Evolutionary conservation across 2,329 filamentous ascomycete species (phyloP).

Genomic region (Trichoderma sp.): DNA sequence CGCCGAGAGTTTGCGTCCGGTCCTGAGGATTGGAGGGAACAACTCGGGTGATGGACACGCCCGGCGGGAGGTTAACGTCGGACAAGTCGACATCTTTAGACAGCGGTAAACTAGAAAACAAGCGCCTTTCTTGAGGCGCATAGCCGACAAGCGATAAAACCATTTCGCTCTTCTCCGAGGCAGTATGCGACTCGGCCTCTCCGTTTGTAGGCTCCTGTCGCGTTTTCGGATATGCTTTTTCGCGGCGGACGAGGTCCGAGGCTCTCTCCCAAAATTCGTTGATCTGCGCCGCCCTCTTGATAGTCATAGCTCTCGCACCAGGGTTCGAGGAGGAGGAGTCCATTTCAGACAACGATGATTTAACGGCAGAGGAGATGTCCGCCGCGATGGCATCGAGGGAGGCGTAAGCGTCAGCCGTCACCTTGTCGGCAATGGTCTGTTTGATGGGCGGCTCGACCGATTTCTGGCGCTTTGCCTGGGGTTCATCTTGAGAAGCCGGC

Average conservation of each 20-base stretch:
- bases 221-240: constrained; percentile 53
- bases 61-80: constrained; percentile 66
- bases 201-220: constrained; percentile 42
- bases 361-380: constrained; percentile 54
- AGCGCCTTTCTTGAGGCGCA: constrained; percentile 70
- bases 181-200: constrained; percentile 42
- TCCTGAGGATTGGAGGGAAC: constrained; percentile 42
- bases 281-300: constrained; percentile 46
- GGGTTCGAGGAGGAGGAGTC: constrained; percentile 37
- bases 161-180: constrained; percentile 48
- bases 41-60: constrained; percentile 56
- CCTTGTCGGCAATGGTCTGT: constrained; percentile 56
- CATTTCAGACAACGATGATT: constrained; percentile 52
- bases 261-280: constrained; percentile 63
- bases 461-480: constrained; percentile 62
- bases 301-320: constrained; percentile 33
- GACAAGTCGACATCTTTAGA: constrained; percentile 35
- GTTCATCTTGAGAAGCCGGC: constrained; percentile 47
- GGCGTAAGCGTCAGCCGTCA: constrained; percentile 53
- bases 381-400: constrained; percentile 66
- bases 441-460: constrained; percentile 45
- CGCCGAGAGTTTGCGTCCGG: constrained; percentile 66
- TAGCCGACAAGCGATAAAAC: constrained; percentile 78
- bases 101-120: constrained; percentile 78
- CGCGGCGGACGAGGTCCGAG: constrained; percentile 62